Base-by-base conservation (phyloP, 768 basidiomycete species). In the Suillus alpinus region DNA sequence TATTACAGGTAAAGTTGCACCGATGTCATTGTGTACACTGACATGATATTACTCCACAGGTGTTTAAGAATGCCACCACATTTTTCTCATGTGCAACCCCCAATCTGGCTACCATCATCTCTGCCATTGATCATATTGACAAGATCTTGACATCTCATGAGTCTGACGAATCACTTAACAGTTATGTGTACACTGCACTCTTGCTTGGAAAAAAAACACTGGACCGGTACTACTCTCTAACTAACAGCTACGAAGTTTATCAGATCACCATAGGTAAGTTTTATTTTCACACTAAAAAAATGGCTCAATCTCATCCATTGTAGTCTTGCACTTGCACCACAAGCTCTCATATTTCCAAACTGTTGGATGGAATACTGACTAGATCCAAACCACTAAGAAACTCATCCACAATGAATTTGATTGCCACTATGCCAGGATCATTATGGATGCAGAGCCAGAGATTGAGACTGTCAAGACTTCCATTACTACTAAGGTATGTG, bases 291-390 rank as follows among this genome's bases (percentile, higher is more conserved):
- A 8, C 26, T 51, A 29, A 34, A 29, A 23, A 14, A 34, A 32
- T 37, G 36, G 8, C 52, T 55, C 20, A 32, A 26, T 34, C 37
- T 7, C 37, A 51, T n/a, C n/a, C n/a, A n/a, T n/a, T 9, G 13
- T 47, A 78, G 75, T 77, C 26, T 68, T 77, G 18, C 73, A 77
- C 60, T 76, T 72, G 1, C 55, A 58, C 0, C 66, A 74, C 68
- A 77, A 77, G 63, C 69, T 76, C 12, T 60, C 63, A 16, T 78
- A 78, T 58, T 76, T 79, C 61, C 55, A 64, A 12, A 61, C 59
- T 4, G 57, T 63, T 8, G 57, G 63, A 2, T 77, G 76, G 77
- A 59, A 66, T 7, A 9, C 47, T 0, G 59, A 58, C 6, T 78
- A 74, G 75, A 70, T 76, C n/a, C 36, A 63, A 0, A 65, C 64